Base-by-base conservation (phyloP, 768 basidiomycete genomes). In the Mrakia hoshinonis region DNA sequence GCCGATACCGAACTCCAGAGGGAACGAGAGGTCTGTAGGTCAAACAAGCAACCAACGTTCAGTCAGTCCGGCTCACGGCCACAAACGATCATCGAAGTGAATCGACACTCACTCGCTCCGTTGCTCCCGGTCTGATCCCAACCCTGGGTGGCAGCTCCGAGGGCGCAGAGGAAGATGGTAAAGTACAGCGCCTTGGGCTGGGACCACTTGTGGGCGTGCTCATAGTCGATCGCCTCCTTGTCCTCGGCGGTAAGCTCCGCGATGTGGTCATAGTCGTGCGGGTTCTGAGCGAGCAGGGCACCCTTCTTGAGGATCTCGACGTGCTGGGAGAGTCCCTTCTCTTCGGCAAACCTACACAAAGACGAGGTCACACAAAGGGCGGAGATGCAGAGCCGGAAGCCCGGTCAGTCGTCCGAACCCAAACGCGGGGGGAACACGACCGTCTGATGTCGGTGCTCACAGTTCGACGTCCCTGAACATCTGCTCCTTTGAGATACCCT, bases 121-220 rank as follows among this genome's bases (percentile, higher is more conserved):
- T 78, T 78, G 4, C 83, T 83, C 61, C 85, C 86, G 1, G 84
- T 85, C 76, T 87, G 85, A 80, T 87, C 86, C 86, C 85, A 86
- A 36, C 85, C 85, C 67, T 73, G 72, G n/a, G 67, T 66, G 11
- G 67, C 67, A 20, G 72, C 72, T 9, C 52, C 61, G 4, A 73
- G 29, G 0, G 67, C 62, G 47, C 72, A 73, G 10, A 49, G 18
- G 48, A 67, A 31, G 61, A 73, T 66, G 7, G 67, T 73, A 26
- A 63, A 34, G 58, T 73, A 73, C 24, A 73, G 62, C 3, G 61
- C 10, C 36, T 61, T 49, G 6, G 72, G 72, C 34, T 73, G 72
- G 47, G 20, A n/a, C 48, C 48, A 48, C 24, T 68, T 47, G 60
- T 61, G 68, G 39, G 68, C 39, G 58, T 51, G 51, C 49, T 70